phyloP scores from a whole-genome alignment of 208 protist genomes.

The Leishmania tarentolae region DNA sequence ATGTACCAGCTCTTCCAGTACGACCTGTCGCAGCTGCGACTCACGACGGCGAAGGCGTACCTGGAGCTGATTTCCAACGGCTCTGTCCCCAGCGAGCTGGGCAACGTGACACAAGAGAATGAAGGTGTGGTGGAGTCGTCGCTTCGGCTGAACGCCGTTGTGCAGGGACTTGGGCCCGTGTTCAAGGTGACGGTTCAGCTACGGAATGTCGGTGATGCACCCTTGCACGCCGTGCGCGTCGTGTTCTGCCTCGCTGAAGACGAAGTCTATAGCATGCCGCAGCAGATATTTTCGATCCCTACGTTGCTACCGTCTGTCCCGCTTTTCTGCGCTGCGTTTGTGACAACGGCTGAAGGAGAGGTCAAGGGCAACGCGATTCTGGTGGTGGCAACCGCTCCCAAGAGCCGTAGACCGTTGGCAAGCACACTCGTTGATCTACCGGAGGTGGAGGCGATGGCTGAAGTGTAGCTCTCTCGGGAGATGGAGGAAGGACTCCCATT shows the following conservation, averaged over 20 bases:
- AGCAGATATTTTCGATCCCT: conserved; percentile 54
- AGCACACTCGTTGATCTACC: conserved; percentile 85
- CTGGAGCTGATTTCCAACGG: conserved; percentile 34
- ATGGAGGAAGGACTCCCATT: background rate
- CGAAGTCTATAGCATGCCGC: conserved; percentile 59
- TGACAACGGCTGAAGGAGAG: conserved; percentile 64
- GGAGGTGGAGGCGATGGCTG: conserved; percentile 63
- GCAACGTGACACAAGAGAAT: conserved; percentile 32
- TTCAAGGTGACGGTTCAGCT: conserved; percentile 88
- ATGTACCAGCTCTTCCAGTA: conserved; percentile 94
- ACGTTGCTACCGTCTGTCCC: conserved; percentile 69
- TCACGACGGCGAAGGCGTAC: conserved; percentile 89
- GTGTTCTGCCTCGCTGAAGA: conserved; percentile 56
- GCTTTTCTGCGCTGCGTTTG: conserved; percentile 59
- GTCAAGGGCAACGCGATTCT: conserved; percentile 63
- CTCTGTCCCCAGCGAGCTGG: conserved; percentile 26
- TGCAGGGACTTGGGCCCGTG: conserved; percentile 92
- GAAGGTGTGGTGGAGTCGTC: conserved; percentile 29
- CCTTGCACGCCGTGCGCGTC: conserved; percentile 64
- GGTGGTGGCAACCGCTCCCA: conserved; percentile 46
- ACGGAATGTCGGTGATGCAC: conserved; percentile 69
- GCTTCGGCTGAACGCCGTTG: conserved; percentile 53
- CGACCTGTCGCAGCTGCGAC: conserved; percentile 89
- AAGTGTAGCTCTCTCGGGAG: conserved; percentile 21
- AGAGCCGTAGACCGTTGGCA: conserved; percentile 44